Evolutionary conservation across 345 rosid genomes (phyloP), one percentile per base, ranked within the genome.

Genomic region (Euphorbia tirucalli): DNA sequence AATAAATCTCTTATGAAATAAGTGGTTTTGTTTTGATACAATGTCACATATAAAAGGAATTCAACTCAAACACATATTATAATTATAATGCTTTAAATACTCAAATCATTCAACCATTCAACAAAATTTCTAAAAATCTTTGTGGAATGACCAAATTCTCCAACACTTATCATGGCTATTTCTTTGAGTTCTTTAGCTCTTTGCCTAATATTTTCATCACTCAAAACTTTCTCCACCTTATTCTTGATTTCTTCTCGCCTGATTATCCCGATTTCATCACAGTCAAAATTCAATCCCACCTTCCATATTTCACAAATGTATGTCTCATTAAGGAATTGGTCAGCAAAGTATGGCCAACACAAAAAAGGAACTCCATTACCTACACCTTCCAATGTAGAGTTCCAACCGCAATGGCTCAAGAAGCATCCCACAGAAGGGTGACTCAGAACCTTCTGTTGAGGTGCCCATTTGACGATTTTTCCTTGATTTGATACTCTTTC

Each of bases 361-460:
- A 86, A 37, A 79, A 90, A 72, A 4, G 92, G 91, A 19, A 83
- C 65, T 3, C 90, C 91, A 19, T 71, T 81, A 60, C 79, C 64
- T 1, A 79, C 76, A 24, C 86, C 87, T 74, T 90, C 93, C 66
- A 87, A 44, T 49, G 83, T 77, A 31, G 93, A 87, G 71, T 85
- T 89, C 93, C 91, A 87, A 21, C 91, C 91, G 19, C 88, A 85
- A 58, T 85, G 91, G 79, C 87, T 85, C 49, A 75, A 19, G 31
- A 76, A 80, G 61, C 83, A 80, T 4, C 46, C 75, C 4, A 76
- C 25, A 3, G 80, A 44, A 11, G 75, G 75, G 52, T 80, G 80
- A 4, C 60, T 39, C 11, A 76, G 70, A 27, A 75, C 77, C 43
- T 66, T 69, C 57, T 72, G 65, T 22, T 80, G 83, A 3, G 77